phyloP scores from a whole-genome alignment of 306 rosid species.

The Ormosia semicastrata region DNA sequence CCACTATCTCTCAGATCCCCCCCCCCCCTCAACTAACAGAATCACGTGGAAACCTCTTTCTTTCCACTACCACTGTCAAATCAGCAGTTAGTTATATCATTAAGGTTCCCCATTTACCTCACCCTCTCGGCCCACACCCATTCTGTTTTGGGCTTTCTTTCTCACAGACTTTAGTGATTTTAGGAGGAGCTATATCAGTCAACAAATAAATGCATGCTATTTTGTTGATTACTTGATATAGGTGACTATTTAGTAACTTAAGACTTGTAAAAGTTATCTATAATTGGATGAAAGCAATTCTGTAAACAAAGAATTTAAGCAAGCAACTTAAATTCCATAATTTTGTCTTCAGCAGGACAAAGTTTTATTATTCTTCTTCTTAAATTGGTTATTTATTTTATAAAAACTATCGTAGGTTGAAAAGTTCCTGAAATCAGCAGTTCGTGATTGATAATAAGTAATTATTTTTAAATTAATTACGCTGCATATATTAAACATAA shows the following conservation, averaged over 20 bases:
- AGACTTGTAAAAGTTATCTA: background rate
- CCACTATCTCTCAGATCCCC: too few relatives aligned
- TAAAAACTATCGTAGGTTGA: background rate
- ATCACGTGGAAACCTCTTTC: too few relatives aligned
- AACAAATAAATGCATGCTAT: background rate
- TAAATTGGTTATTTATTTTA: background rate
- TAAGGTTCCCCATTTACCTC: too few relatives aligned
- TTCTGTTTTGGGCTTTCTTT: too few relatives aligned
- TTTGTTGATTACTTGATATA: conserved; percentile 5
- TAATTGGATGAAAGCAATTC: background rate
- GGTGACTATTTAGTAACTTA: background rate
- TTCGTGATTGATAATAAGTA: background rate
- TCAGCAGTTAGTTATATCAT: too few relatives aligned
- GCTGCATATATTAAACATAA: background rate
- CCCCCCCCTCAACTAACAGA: too few relatives aligned
- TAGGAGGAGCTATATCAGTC: too few relatives aligned
- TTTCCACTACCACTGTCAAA: too few relatives aligned
- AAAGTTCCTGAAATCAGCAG: background rate
- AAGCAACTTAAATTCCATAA: background rate
- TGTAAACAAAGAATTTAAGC: background rate
- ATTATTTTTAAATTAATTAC: background rate
- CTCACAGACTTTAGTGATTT: too few relatives aligned
- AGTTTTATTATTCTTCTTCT: background rate
- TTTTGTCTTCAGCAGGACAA: background rate
- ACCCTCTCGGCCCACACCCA: too few relatives aligned